Percentiles rank a stretch among this genome's conserved stretches.
Evolutionary conservation across 1,284 basidiomycete species (phyloP).

Genomic region (Vanrija sp.): DNA sequence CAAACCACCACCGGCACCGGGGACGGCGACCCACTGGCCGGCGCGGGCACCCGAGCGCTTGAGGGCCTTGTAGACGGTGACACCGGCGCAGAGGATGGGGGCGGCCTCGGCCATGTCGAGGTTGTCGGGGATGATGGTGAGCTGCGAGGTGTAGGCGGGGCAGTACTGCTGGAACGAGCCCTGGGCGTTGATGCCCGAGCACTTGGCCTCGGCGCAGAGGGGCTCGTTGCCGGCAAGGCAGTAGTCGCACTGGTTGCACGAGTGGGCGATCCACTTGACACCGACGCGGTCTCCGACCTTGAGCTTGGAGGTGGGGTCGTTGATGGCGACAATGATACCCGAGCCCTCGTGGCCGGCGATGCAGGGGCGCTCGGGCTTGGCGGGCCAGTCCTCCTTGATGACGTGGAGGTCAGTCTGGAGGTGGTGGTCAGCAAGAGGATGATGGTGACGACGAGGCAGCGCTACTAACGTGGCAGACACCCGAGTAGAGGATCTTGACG

Average conservation of each 20-base stretch:
- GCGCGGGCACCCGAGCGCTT: slow-evolving; percentile 65
- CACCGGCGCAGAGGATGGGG: slow-evolving; percentile 72
- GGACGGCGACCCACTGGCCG: slow-evolving; percentile 78
- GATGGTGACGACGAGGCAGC: slow-evolving; percentile 27
- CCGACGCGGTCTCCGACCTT: slow-evolving; percentile 56
- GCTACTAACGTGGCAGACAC: slow-evolving; percentile 46
- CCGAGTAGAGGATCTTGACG: slow-evolving; percentile 54
- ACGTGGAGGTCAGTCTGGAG: slow-evolving; percentile 80
- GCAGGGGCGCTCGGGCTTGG: slow-evolving; percentile 63
- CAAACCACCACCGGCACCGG: slow-evolving; percentile 50
- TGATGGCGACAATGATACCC: slow-evolving; percentile 69
- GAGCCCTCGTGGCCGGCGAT: slow-evolving; percentile 62
- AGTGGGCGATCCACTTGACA: slow-evolving; percentile 74
- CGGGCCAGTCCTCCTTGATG: slow-evolving; percentile 64
- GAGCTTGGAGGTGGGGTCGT: slow-evolving; percentile 57
- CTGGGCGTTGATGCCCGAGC: slow-evolving; percentile 62
- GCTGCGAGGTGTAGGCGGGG: slow-evolving; percentile 58
- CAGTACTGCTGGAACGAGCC: slow-evolving; percentile 33
- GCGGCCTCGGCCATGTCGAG: slow-evolving; percentile 67
- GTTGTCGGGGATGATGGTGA: slow-evolving; percentile 69
- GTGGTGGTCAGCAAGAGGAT: background rate
- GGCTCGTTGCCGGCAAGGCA: slow-evolving; percentile 67
- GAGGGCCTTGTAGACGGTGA: slow-evolving; percentile 66
- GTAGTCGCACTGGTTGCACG: slow-evolving; percentile 67
- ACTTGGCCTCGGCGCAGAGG: slow-evolving; percentile 58